Evolutionary conservation across 805 yeast genomes (phyloP), one percentile per base, ranked within the genome.

Genomic region (Candida wancherniae): DNA sequence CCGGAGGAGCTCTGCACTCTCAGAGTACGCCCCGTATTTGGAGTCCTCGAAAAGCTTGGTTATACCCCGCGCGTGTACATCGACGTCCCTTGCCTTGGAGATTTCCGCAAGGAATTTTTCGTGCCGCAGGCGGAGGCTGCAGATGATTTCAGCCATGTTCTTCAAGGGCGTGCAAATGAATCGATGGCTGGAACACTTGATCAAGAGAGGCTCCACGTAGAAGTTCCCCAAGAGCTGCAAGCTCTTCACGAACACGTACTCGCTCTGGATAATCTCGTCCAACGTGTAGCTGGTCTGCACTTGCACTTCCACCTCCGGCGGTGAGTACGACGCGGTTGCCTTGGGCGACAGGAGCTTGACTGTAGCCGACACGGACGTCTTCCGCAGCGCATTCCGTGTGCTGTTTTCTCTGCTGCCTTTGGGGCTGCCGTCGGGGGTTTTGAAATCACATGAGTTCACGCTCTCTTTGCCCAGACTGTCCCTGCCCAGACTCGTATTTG

Each of bases 31-130:
- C 8, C 43, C 35, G 26, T 36, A 36, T 3, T 21, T 67, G 22
- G 87, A 80, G 43, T 76, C 80, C 47, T 84, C 84, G 69, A 90
- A 71, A 16, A 86, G 59, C 42, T 75, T 77, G 55, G 90, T 90
- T 16, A 88, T 97, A 49, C 84, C 94, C 24, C 90, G 75, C 63
- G 43, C 37, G 6, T 33, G 27, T 9, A n/a, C 7, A 15, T 30
- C 36, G 13, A 37, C 14, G 9, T 15, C 10, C n/a, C 15, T 28
- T 3, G 21, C 29, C 15, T 15, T 9, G 9, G 29, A 22, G 7
- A 26, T 33, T 4, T 19, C 30, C 2, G 26, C 28, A 31, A 37
- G 26, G 19, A 37, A 37, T 14, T 11, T 11, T 17, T 34, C 35
- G 20, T 37, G 42, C 26, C 19, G 31, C 15, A 26, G 27, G 15